A percentile compares a stretch with the other conserved stretches of the same genome.
These are phyloP conservation scores for Cladosporium sp. DNA, from an alignment of 2,329 filamentous ascomycete species.

Conservation along the genomic window DNA sequence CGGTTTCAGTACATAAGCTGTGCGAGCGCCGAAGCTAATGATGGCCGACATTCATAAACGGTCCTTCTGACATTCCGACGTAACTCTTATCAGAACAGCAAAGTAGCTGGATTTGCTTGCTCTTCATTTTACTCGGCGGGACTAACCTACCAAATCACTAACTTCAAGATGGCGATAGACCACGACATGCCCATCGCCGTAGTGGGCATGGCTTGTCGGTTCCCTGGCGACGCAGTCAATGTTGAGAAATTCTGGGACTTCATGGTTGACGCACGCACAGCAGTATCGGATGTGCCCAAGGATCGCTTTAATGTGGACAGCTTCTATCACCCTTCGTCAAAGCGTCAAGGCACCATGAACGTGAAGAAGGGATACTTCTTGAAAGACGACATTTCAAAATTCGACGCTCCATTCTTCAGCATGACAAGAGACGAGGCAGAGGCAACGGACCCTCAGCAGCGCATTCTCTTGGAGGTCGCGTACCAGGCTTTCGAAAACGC, in stretches of 20 bases:
- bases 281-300: constrained; percentile 15
- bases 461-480: constrained; percentile 20
- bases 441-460: constrained; percentile 25
- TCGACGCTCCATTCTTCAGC: constrained; percentile 23
- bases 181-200: constrained; percentile 35
- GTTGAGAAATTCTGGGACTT: constrained; percentile 15
- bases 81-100: too few relatives aligned
- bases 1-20: too few relatives aligned
- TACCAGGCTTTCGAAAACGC: constrained; percentile 14
- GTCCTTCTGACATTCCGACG: too few relatives aligned
- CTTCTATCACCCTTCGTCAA: constrained; percentile 20
- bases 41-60: too few relatives aligned
- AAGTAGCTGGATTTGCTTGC: too few relatives aligned
- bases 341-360: not conserved
- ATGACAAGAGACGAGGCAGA: constrained; percentile 19
- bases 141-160: too few relatives aligned
- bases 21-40: too few relatives aligned
- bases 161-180: not conserved
- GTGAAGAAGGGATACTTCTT: constrained; percentile 16
- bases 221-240: constrained; percentile 13
- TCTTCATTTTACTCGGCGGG: too few relatives aligned
- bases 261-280: constrained; percentile 3
- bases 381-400: constrained; percentile 18
- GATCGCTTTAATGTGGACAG: constrained; percentile 19
- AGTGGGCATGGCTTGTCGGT: constrained; percentile 38